Conservation (phyloP, 345 rosid species). For the Arabis alpina region DNA sequence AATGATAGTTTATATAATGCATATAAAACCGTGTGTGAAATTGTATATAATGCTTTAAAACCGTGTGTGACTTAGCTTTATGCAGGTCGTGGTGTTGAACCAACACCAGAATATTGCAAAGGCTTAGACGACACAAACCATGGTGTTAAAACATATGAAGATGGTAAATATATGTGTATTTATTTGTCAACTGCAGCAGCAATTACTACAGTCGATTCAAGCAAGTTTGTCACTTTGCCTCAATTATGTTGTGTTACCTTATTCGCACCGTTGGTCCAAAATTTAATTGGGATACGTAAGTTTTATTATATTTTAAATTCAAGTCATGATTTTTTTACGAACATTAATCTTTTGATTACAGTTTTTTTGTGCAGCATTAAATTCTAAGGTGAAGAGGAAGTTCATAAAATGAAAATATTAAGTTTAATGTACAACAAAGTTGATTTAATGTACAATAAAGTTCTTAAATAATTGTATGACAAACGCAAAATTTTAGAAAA, state of each 20-base stretch:
- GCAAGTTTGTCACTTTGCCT: slow-evolving; percentile 6
- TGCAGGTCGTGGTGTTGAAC: background rate
- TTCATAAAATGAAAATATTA: no score
- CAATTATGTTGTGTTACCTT: background rate
- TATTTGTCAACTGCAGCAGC: slow-evolving; percentile 7
- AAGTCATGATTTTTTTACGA: background rate
- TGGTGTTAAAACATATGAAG: background rate
- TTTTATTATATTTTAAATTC: background rate
- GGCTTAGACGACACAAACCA: background rate
- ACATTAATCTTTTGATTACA: background rate
- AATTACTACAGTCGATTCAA: background rate
- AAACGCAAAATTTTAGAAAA: no score
- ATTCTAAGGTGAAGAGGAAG: background rate
- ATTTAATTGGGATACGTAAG: background rate
- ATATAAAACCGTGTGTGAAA: background rate
- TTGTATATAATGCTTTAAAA: background rate
- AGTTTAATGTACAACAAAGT: no score
- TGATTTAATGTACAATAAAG: no score
- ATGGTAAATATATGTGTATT: background rate
- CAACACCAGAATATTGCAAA: slow-evolving; percentile 15
- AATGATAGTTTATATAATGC: no score
- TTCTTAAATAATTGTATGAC: no score
- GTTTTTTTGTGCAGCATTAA: slow-evolving; percentile 18
- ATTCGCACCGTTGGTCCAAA: slow-evolving; percentile 24
- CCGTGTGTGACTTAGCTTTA: background rate